A percentile compares a stretch with the other conserved stretches of the same genome.
Evolutionary conservation across 306 rosid species (phyloP).

Genomic region (Citrullus colocynthis): DNA sequence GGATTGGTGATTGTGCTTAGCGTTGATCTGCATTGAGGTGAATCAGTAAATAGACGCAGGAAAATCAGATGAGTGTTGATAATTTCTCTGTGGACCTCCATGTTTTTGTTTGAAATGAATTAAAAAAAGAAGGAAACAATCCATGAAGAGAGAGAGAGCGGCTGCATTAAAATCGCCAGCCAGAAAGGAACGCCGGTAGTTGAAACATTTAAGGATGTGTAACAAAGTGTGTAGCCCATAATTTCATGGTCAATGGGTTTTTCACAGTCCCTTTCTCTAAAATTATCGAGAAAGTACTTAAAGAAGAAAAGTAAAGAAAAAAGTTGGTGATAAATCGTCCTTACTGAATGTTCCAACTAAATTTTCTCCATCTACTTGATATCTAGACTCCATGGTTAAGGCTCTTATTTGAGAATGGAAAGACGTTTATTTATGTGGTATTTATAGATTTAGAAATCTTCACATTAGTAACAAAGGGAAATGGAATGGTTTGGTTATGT

Average conservation of each 20-base stretch:
- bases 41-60: background rate
- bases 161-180: conserved; percentile 4
- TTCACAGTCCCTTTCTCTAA: background rate
- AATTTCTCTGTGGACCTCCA: background rate
- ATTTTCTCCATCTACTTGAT: background rate
- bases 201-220: background rate
- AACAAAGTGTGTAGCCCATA: background rate
- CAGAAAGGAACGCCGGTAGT: background rate
- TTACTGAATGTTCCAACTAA: background rate
- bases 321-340: background rate
- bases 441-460: background rate
- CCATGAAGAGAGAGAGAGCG: background rate
- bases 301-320: background rate
- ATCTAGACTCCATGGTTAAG: background rate
- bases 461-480: background rate
- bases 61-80: background rate
- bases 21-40: background rate
- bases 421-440: background rate
- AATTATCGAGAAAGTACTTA: background rate
- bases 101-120: background rate
- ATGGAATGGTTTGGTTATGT: background rate
- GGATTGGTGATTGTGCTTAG: too few relatives aligned
- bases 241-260: background rate
- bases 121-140: too few relatives aligned
- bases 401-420: background rate